phyloP scores from a whole-genome alignment of 139 green algal species.

The Coelastrella sp. region DNA sequence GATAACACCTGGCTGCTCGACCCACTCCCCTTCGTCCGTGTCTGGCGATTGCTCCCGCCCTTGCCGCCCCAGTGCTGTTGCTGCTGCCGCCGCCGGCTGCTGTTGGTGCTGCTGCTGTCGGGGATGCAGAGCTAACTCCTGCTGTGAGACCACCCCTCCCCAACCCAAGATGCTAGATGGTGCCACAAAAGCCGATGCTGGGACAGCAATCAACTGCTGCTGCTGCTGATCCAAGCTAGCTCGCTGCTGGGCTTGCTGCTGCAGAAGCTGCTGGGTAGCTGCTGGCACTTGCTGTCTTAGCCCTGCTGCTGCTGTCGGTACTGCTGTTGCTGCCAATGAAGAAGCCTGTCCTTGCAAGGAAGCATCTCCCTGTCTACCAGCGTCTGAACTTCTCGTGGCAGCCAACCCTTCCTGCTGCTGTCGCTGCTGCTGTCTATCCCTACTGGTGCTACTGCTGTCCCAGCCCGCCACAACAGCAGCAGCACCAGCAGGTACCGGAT shows the following conservation, averaged over 20 bases:
- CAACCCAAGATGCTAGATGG: constrained; percentile 13
- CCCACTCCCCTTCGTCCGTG: constrained; percentile 12
- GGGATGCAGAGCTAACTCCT: not conserved
- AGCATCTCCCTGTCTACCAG: not conserved
- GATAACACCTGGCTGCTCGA: not conserved
- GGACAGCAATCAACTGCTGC: constrained; percentile 3
- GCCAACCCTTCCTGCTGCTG: not conserved
- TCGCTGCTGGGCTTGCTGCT: not conserved
- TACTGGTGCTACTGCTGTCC: not conserved
- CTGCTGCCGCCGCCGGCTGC: not conserved
- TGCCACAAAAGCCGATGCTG: not conserved
- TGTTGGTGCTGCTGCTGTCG: not conserved
- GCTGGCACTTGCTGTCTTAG: not conserved
- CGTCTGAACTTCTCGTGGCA: too few relatives aligned
- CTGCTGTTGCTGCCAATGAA: not conserved
- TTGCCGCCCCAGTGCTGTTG: not conserved
- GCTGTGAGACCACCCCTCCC: constrained; percentile 29
- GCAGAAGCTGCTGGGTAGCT: not conserved
- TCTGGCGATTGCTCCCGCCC: not conserved
- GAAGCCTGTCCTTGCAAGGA: not conserved
- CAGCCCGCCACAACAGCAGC: not conserved
- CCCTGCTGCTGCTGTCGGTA: too few relatives aligned
- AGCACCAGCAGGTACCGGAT: not conserved
- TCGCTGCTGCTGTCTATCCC: not conserved
- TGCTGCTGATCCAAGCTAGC: not conserved